Conservation (phyloP, 345 rosid genomes). For the Atalantia buxifolia region DNA sequence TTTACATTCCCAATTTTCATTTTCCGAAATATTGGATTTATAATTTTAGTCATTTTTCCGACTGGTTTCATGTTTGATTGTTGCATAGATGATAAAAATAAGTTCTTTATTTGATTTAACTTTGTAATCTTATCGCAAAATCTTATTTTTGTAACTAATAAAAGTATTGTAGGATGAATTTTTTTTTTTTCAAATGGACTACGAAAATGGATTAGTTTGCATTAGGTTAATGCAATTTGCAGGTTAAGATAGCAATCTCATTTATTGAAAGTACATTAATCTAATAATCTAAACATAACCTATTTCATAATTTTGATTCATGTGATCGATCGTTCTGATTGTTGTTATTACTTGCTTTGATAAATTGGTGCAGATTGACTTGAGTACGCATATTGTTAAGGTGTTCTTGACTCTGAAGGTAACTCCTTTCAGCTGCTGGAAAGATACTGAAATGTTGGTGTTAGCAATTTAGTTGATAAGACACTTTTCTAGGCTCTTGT, state of each 20-base stretch:
- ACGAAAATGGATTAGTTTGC: background rate
- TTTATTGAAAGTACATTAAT: background rate
- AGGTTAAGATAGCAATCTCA: background rate
- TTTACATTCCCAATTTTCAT: background rate
- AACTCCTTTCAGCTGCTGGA: conserved; percentile 1
- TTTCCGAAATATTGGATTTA: background rate
- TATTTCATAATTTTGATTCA: background rate
- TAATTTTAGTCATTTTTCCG: background rate
- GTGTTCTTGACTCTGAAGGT: conserved; percentile 91
- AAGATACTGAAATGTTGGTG: background rate
- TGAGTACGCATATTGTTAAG: conserved; percentile 79
- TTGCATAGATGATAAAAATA: background rate
- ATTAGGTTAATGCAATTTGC: background rate
- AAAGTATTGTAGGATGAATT: background rate
- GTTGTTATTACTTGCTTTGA: conserved; percentile 5
- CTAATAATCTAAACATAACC: background rate
- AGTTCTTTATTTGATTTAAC: background rate
- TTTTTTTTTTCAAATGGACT: background rate
- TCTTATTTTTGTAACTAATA: background rate
- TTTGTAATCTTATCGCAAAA: background rate
- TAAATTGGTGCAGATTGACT: conserved; percentile 74
- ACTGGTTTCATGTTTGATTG: background rate
- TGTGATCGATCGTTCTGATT: conserved; percentile 2
- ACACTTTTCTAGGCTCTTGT: background rate
- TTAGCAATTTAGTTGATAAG: too few species aligned